Percentiles rank a stretch among this genome's conserved stretches.
Conservation (phyloP, 257 asterid genomes). For the Nicotiana tabacum region DNA sequence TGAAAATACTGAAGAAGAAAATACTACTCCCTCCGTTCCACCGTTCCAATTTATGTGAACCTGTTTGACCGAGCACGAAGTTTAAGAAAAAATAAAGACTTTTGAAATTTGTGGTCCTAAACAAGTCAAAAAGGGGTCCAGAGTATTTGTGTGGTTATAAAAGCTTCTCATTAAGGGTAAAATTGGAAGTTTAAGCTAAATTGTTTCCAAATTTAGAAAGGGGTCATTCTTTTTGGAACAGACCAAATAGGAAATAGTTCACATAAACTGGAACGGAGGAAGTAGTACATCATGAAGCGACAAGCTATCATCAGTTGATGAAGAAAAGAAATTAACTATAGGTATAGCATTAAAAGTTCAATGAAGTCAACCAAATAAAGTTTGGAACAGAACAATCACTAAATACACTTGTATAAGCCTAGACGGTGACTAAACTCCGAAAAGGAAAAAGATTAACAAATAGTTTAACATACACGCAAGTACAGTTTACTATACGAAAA, state of each 20-base stretch:
- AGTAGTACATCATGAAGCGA: neutral
- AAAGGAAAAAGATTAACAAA: neutral
- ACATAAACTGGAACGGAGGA: no score
- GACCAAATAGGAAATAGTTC: no score
- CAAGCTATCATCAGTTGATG: neutral
- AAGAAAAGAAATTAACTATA: neutral
- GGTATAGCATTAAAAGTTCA: constrained; percentile 1
- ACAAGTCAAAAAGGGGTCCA: no score
- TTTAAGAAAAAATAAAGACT: no score
- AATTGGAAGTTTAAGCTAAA: no score
- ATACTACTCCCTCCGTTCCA: neutral
- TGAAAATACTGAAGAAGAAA: neutral
- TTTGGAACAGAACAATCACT: neutral
- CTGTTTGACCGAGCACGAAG: no score
- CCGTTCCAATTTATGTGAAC: no score
- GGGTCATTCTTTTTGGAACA: no score
- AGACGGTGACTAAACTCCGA: neutral
- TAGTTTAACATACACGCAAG: neutral
- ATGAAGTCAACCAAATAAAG: neutral
- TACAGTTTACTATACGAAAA: neutral
- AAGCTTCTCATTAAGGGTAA: no score
- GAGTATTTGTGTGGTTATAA: no score
- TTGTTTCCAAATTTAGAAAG: no score
- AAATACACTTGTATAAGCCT: neutral
- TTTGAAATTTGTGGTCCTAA: no score